These are phyloP conservation scores for Ustilago xerochloae DNA, from an alignment of 1,284 basidiomycete species.

Conservation along the genomic window DNA sequence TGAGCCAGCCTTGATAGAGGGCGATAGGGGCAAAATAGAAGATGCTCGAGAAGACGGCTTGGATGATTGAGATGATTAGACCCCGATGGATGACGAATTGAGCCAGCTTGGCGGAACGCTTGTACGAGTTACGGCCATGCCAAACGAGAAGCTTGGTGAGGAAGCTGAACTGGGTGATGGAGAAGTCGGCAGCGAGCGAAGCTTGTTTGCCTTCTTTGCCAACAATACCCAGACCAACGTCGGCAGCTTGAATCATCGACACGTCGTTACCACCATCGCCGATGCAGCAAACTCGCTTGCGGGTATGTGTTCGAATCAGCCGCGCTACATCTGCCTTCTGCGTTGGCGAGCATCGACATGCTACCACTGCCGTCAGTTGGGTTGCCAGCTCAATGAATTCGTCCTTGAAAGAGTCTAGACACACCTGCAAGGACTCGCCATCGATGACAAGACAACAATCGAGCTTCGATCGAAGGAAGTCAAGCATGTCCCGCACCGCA, in stretches of 20 bases:
- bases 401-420: slow-evolving; percentile 85
- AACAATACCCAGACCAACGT: slow-evolving; percentile 95
- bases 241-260: slow-evolving; percentile 94
- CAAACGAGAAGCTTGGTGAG: slow-evolving; percentile 94
- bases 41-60: slow-evolving; percentile 88
- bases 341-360: slow-evolving; percentile 96
- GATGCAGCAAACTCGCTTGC: slow-evolving; percentile 96
- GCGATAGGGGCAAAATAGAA: slow-evolving; percentile 99
- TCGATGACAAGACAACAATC: slow-evolving; percentile 99
- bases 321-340: slow-evolving; percentile 98
- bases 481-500: slow-evolving; percentile 87
- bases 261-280: slow-evolving; percentile 95
- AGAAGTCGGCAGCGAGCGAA: slow-evolving; percentile 96
- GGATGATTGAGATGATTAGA: slow-evolving; percentile 94
- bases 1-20: slow-evolving; percentile 96
- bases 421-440: slow-evolving; percentile 95
- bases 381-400: slow-evolving; percentile 97
- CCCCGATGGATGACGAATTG: slow-evolving; percentile 97
- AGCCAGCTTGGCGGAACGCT: slow-evolving; percentile 94
- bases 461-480: slow-evolving; percentile 91
- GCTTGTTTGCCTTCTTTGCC: slow-evolving; percentile 99
- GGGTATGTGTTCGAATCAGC: slow-evolving; percentile 87
- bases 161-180: slow-evolving; percentile 93
- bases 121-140: slow-evolving; percentile 98
- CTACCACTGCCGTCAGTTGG: slow-evolving; percentile 93